phyloP scores from a whole-genome alignment of 306 rosid genomes.

The Inga laurina region DNA sequence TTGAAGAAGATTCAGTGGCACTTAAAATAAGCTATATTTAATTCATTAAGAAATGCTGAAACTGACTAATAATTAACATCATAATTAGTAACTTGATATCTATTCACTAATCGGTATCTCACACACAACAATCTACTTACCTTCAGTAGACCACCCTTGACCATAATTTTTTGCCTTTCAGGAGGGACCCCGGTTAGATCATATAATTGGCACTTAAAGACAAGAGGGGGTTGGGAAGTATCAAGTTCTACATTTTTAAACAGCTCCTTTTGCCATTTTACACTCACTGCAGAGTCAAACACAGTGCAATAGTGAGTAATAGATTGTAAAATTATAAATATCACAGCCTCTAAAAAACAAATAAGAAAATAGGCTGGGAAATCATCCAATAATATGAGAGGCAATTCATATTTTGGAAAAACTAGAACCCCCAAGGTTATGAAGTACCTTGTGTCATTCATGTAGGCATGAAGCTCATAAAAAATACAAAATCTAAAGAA shows the following conservation, averaged over 20 bases:
- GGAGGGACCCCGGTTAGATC: constrained; percentile 97
- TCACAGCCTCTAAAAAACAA: neutral
- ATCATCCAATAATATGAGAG: neutral
- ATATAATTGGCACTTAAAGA: constrained; percentile 90
- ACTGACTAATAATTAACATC: constrained; percentile 17
- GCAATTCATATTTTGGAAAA: constrained; percentile 23
- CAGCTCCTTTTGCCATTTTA: constrained; percentile 94
- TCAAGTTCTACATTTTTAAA: constrained; percentile 80
- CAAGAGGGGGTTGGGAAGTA: constrained; percentile 82
- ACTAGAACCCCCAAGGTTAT: constrained; percentile 10
- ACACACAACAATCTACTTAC: constrained; percentile 39
- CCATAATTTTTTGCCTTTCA: constrained; percentile 97
- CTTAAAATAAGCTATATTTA: neutral
- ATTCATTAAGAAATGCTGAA: neutral
- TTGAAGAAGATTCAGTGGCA: constrained; percentile 2
- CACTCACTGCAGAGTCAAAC: constrained; percentile 58
- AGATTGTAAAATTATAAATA: neutral
- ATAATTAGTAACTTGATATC: constrained; percentile 2
- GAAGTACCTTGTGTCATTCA: neutral
- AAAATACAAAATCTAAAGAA: neutral
- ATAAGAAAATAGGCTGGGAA: neutral
- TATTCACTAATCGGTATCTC: constrained; percentile 2
- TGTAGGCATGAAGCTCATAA: neutral
- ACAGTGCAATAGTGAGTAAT: constrained; percentile 4
- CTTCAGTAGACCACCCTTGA: constrained; percentile 96